These are phyloP conservation scores for Neopestalotiopsis clavispora DNA, from an alignment of 2,329 filamentous ascomycete species.

Conservation along the genomic window DNA sequence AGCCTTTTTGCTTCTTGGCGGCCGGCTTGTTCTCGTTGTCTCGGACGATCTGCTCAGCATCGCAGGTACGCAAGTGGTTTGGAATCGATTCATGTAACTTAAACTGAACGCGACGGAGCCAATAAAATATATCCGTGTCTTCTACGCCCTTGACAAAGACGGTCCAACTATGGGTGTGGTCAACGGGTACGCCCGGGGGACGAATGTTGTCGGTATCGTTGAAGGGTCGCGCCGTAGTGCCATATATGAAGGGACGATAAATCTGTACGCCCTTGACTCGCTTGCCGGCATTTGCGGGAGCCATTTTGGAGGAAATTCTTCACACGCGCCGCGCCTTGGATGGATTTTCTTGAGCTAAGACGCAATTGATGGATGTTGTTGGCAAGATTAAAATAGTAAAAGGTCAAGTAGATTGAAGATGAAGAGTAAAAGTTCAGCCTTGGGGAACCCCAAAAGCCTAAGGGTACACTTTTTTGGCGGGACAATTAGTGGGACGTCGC, in stretches of 20 bases:
- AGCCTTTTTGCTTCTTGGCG: slow-evolving; percentile 60
- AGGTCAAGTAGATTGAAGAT: background rate
- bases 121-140: slow-evolving; percentile 89
- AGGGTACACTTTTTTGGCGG: background rate
- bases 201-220: slow-evolving; percentile 79
- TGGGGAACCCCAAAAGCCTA: background rate
- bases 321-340: slow-evolving; percentile 11
- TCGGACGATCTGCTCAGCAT: slow-evolving; percentile 34
- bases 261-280: slow-evolving; percentile 70
- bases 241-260: slow-evolving; percentile 72
- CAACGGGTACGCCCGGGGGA: slow-evolving; percentile 76
- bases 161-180: slow-evolving; percentile 96
- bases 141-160: slow-evolving; percentile 92
- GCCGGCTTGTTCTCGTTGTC: slow-evolving; percentile 39
- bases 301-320: slow-evolving; percentile 48
- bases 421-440: slow-evolving; percentile 22
- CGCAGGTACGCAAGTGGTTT: slow-evolving; percentile 79
- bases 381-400: background rate
- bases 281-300: slow-evolving; percentile 64
- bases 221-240: slow-evolving; percentile 80
- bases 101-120: slow-evolving; percentile 96
- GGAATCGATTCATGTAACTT: slow-evolving; percentile 97
- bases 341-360: slow-evolving; percentile 10
- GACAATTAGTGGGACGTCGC: background rate
- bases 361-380: slow-evolving; percentile 7